A percentile compares a stretch with the other conserved stretches of the same genome.
Conservation (phyloP, 305 asterid genomes). For the Fraxinus dipetala region DNA sequence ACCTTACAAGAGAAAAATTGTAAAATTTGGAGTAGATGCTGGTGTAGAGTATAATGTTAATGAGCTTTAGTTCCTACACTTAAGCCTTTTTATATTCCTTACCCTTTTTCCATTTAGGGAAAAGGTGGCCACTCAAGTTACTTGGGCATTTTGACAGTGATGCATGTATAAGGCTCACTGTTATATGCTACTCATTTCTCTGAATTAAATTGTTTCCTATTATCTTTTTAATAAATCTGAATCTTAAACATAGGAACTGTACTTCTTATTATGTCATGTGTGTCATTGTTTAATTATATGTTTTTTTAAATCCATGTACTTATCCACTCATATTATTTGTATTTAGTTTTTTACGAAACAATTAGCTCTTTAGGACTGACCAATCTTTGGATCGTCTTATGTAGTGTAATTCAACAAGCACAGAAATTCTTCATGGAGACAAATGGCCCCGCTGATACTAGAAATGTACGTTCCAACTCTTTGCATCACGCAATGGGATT, state of each 20-base stretch:
- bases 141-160: conserved; percentile 18
- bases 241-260: not conserved
- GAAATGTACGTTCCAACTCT: conserved; percentile 56
- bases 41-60: not conserved
- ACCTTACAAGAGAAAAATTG: not conserved
- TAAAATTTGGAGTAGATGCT: not conserved
- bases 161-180: conserved; percentile 5
- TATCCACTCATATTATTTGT: not conserved
- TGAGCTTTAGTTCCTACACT: conserved; percentile 2
- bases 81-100: not conserved
- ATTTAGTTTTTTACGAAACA: conserved; percentile 8
- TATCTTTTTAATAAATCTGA: not conserved
- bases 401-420: conserved; percentile 84
- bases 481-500: conserved; percentile 16
- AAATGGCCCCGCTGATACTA: conserved; percentile 52
- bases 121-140: conserved; percentile 9
- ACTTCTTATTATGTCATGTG: conserved; percentile 18
- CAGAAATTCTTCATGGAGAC: conserved; percentile 80
- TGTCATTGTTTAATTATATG: not conserved
- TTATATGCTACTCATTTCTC: not conserved
- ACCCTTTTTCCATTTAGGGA: not conserved
- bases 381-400: conserved; percentile 28
- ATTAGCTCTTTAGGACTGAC: conserved; percentile 31
- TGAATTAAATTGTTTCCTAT: not conserved
- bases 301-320: not conserved